These are phyloP conservation scores for Xylaria sp. DNA, from an alignment of 2,329 filamentous ascomycete species.

Conservation along the genomic window DNA sequence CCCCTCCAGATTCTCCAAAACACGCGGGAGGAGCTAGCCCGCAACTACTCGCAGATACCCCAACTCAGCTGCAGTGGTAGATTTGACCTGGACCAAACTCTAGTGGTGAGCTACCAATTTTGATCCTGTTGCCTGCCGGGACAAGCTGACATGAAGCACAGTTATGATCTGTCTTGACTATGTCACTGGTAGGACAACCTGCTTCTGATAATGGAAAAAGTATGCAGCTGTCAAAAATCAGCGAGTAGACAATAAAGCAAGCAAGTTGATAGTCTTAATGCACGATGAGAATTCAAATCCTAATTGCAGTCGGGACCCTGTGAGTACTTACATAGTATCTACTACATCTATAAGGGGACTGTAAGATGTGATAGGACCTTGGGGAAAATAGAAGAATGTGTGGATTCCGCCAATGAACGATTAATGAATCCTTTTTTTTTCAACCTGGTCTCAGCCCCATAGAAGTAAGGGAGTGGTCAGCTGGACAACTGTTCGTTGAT, in stretches of 20 bases:
- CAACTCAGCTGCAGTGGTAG: conserved; percentile 47
- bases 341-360: too few species aligned
- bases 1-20: conserved; percentile 45
- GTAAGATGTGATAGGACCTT: too few species aligned
- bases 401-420: too few species aligned
- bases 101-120: conserved; percentile 39
- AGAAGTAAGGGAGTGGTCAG: not conserved
- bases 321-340: too few species aligned
- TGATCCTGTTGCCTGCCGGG: not conserved
- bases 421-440: not conserved
- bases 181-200: not conserved
- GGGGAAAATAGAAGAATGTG: too few species aligned
- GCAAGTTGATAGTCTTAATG: not conserved
- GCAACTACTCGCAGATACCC: conserved; percentile 49
- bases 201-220: not conserved
- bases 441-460: not conserved
- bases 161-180: not conserved
- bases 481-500: not conserved
- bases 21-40: conserved; percentile 45
- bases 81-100: conserved; percentile 45
- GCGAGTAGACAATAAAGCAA: not conserved
- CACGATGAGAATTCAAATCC: too few species aligned
- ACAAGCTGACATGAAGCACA: not conserved
- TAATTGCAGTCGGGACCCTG: too few species aligned
- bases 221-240: not conserved